Evolutionary conservation across 208 protist genomes (phyloP).

Genomic region (Leishmania major): DNA sequence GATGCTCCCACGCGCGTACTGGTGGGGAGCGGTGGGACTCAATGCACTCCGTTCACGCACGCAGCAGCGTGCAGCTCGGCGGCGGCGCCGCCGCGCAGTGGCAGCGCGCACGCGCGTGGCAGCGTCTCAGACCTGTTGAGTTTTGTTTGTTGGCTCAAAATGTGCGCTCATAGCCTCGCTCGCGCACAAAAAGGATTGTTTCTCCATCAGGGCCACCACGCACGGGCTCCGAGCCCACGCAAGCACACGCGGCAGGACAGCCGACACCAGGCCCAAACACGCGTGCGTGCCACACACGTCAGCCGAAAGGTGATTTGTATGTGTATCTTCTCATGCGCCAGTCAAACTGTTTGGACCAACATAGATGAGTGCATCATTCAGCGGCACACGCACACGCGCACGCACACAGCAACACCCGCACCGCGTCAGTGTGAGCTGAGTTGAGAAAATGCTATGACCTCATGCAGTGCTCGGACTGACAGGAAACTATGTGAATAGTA

Average conservation of each 20-base stretch:
- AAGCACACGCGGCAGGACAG: background rate
- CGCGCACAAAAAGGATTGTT: constrained; percentile 16
- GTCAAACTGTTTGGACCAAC: too few relatives aligned
- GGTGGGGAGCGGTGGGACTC: constrained; percentile 19
- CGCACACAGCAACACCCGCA: background rate
- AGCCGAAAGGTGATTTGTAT: too few relatives aligned
- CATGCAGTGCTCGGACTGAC: constrained; percentile 17
- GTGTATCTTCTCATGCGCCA: too few relatives aligned
- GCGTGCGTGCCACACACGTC: too few relatives aligned
- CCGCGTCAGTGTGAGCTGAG: constrained; percentile 14
- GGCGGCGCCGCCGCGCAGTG: background rate
- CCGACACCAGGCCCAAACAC: too few relatives aligned
- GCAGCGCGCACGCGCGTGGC: background rate
- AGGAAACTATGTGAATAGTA: constrained; percentile 20
- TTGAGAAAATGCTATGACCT: constrained; percentile 12
- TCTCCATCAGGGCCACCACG: constrained; percentile 15
- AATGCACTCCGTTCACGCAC: constrained; percentile 23
- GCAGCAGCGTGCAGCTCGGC: background rate
- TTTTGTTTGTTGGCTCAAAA: constrained; percentile 32
- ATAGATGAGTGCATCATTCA: too few relatives aligned
- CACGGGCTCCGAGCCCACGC: background rate
- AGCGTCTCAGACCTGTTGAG: constrained; percentile 29
- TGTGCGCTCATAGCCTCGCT: constrained; percentile 32
- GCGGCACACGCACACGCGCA: too few relatives aligned
- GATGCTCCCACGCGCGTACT: constrained; percentile 26